phyloP scores from a whole-genome alignment of 148 eudicot genomes.

The Chenopodium album region DNA sequence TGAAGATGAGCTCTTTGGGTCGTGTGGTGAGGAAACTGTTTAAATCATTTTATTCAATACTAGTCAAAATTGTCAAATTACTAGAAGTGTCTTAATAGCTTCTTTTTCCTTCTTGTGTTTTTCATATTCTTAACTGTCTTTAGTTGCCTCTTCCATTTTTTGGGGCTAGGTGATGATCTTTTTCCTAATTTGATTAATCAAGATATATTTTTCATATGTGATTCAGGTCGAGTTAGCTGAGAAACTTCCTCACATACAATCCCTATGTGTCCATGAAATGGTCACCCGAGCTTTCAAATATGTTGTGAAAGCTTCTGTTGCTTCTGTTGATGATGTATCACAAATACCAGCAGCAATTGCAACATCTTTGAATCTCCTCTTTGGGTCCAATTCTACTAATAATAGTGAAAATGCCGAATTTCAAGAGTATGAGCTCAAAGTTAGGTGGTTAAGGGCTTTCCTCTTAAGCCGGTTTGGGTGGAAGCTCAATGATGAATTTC shows the following conservation, averaged over 20 bases:
- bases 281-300: slow-evolving; percentile 96
- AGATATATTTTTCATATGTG: slow-evolving; percentile 5
- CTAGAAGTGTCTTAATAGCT: not conserved
- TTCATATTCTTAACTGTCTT: not conserved
- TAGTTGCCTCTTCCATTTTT: not conserved
- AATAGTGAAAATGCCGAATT: slow-evolving; percentile 31
- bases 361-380: slow-evolving; percentile 70
- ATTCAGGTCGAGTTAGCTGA: slow-evolving; percentile 84
- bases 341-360: slow-evolving; percentile 74
- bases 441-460: slow-evolving; percentile 72
- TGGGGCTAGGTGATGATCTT: not conserved
- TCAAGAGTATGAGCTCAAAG: slow-evolving; percentile 49
- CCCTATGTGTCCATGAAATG: slow-evolving; percentile 98
- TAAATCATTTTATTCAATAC: not conserved
- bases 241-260: slow-evolving; percentile 96
- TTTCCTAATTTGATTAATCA: not conserved
- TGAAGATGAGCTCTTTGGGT: slow-evolving; percentile 88
- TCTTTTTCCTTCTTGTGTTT: not conserved
- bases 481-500: slow-evolving; percentile 76
- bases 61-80: not conserved
- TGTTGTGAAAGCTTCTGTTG: slow-evolving; percentile 80
- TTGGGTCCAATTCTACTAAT: slow-evolving; percentile 45
- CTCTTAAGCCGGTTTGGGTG: slow-evolving; percentile 71
- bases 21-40: slow-evolving; percentile 65
- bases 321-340: slow-evolving; percentile 58